Evolutionary conservation across 257 asterid genomes (phyloP).

Genomic region (Echites panduratus): DNA sequence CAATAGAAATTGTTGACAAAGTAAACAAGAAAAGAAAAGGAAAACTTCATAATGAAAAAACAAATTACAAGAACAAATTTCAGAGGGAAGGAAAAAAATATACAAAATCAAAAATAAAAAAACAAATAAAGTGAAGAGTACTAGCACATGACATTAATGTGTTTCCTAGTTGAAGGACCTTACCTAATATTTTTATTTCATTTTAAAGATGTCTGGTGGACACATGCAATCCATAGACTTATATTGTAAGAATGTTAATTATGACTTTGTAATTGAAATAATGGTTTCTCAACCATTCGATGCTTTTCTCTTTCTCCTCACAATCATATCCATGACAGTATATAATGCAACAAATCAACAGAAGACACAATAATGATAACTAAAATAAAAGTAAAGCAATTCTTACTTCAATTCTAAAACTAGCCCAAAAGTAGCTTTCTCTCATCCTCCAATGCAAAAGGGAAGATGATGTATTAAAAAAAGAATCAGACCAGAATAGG

Average conservation of each 20-base stretch:
- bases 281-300: background rate
- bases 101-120: background rate
- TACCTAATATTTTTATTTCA: no score
- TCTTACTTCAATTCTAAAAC: no score
- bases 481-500: background rate
- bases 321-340: background rate
- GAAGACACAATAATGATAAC: no score
- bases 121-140: background rate
- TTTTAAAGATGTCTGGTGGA: no score
- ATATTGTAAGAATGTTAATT: background rate
- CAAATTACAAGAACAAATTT: background rate
- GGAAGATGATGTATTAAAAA: background rate
- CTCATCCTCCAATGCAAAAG: no score
- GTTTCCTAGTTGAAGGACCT: background rate
- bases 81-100: background rate
- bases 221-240: background rate
- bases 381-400: no score
- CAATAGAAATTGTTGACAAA: background rate
- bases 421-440: no score
- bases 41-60: background rate
- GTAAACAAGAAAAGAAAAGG: constrained; percentile 1
- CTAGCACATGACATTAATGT: background rate
- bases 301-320: background rate
- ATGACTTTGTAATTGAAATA: background rate
- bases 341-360: background rate